Base-by-base conservation (phyloP, 148 eudicot genomes). In the Fagopyrum tataricum region DNA sequence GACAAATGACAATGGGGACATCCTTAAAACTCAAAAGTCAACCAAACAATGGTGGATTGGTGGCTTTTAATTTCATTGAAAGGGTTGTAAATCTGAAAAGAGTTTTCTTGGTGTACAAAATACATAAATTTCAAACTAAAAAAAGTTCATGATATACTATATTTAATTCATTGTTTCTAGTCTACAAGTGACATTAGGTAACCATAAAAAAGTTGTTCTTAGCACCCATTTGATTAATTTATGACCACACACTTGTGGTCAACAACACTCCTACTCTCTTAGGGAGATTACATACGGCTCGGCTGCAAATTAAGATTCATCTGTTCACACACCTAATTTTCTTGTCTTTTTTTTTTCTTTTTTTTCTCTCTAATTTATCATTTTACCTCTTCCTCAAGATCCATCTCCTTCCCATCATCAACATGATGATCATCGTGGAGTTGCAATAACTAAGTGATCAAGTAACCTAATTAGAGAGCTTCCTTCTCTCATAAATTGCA, bases 151-250 rank as follows among this genome's bases (percentile, higher is more conserved):
- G 58, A 52, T 31, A 52, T 51, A 51, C n/a, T 51, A 51, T 51
- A 44, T 51, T 4, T 17, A 52, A 52, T n/a, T n/a, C 21, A n/a
- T 17, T 17, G 5, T 17, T 52, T 52, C 6, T 52, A 52, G 58
- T 52, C 58, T 15, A 52, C 18, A 52, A 52, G 58, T 52, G 58
- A 52, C 58, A 52, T 52, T 52, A 17, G 58, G 58, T n/a, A 52
- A 52, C 58, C 58, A 52, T 17, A 52, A 51, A 52, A 52, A n/a
- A 7, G 21, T 52, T 52, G 58, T 15, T 15, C 18, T 52, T n/a
- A 52, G 58, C 58, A 52, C 58, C 49, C 49, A 46, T 31, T 26
- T 26, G 31, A 46, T 13, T 46, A 46, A 46, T 8, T 46, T 13
- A 52, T n/a, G 6, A 52, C 58, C 58, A 52, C 58, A 46, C 49